These are phyloP conservation scores for Kalanchoe fedtschenkoi DNA, from an alignment of 164 flowering plant species.

Conservation along the genomic window DNA sequence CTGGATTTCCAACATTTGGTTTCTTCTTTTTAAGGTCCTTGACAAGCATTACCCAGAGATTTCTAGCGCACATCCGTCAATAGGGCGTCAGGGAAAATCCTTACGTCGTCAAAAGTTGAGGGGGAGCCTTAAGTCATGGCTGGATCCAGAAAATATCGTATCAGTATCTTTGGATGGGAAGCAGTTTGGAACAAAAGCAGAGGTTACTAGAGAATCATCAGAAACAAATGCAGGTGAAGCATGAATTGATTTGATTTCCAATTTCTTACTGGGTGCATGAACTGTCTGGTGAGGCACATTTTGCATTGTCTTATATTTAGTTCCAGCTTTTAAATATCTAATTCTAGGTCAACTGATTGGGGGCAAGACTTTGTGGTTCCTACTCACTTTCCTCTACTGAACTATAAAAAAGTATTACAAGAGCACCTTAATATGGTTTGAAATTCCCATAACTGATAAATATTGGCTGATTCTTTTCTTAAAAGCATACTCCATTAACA, in stretches of 20 bases:
- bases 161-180: conserved; percentile 1
- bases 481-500: too few species aligned
- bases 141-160: conserved; percentile 13
- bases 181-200: background rate
- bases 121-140: conserved; percentile 21
- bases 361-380: too few species aligned
- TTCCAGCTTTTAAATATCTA: too few species aligned
- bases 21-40: conserved; percentile 39
- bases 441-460: too few species aligned
- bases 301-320: too few species aligned
- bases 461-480: too few species aligned
- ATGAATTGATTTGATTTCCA: background rate
- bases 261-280: background rate
- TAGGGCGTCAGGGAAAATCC: conserved; percentile 92
- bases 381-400: too few species aligned
- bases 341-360: too few species aligned
- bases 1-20: background rate
- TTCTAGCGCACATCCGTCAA: conserved; percentile 34
- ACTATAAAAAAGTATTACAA: too few species aligned
- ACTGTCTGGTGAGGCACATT: too few species aligned
- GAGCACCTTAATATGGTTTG: too few species aligned
- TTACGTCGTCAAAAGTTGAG: conserved; percentile 61
- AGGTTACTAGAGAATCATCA: background rate
- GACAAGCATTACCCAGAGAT: conserved; percentile 46
- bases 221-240: background rate